Base-by-base conservation (phyloP, 495 filamentous ascomycete species). In the Aspergillus affinis region DNA sequence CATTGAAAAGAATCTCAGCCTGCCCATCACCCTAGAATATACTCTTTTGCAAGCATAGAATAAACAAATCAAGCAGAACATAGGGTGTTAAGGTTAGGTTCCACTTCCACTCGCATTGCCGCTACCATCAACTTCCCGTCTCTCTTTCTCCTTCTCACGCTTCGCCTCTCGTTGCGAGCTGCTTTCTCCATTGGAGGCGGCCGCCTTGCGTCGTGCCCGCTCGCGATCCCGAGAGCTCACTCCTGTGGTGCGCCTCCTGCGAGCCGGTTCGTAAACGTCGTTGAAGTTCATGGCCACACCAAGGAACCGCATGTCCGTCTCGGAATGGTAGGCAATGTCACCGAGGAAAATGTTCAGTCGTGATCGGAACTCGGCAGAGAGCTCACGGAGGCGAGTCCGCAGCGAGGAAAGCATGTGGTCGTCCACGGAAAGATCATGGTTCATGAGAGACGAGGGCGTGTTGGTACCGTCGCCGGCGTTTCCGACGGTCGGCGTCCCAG, bases 211-310 rank as follows among this genome's bases (percentile, higher is more conserved):
- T 53, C 69, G 76, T 7, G 68, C 68, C 48, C 69, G 70, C n/a
- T 79, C 75, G 45, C 71, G 75, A 48, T 81, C 77, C 61, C 36
- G 69, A 58, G 70, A 64, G 52, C 59, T 74, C 1, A 52, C 57
- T 12, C 61, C 65, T 48, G 64, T 45, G 13, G 69, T 63, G 47
- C 77, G 71, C 71, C 86, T 82, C 72, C 85, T 79, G 59, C 85
- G 81, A 48, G 84, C 82, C 4, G 90, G 88, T 72, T 88, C 81
- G 74, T 97, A 97, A 8, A 96, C 91, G 72, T 97, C 93, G 72
- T 99, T 99, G 70, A 99, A 99, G 69, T 97, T 99, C 91, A 99
- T 96, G 20, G 93, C 90, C 51, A 97, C 90, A 10, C 89, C 95
- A 60, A 99, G 77, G 77, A 97, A 96, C 47, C 93, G 83, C 89